Evolutionary conservation across 768 basidiomycete species (phyloP), one percentile per base, ranked within the genome.

Genomic region (Rhodosporidiobolus sp.): DNA sequence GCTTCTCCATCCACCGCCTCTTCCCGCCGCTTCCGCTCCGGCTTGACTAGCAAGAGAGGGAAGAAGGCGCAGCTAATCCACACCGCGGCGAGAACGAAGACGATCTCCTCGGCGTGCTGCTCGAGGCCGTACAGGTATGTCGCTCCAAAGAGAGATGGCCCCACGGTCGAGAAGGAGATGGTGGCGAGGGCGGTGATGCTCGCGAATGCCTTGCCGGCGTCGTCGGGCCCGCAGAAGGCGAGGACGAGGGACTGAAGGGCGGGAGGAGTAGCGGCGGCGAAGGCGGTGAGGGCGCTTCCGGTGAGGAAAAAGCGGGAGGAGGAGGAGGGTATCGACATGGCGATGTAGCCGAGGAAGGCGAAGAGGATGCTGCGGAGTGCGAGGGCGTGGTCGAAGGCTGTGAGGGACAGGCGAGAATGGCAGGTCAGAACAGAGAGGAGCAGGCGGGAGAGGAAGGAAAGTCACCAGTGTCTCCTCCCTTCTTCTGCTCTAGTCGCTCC

Each of bases 51-150:
- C 0, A 67, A 26, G 8, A 72, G 50, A 8, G 71, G 62, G 3
- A 64, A 10, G 9, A 67, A 38, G 1, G 65, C 50, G n/a, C 50
- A 45, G 11, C 22, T 9, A 24, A 61, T 48, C 71, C 71, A 72
- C 11, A 35, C n/a, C 10, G 65, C 71, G 1, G 53, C 71, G 45
- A 67, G 56, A 26, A 63, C 48, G 43, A 72, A 67, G 59, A 93
- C 86, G 60, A 96, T 85, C 63, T 84, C 83, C 28, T 85, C 85
- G 92, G 92, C 96, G 73, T 88, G 86, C 73, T 88, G 86, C 78
- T 89, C 88, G 35, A 93, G 85, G 3, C 88, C 90, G 74, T 94
- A 82, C 50, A 63, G 34, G 57, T 67, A 67, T 2, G 63, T 26
- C 3, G 65, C 61, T 4, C 55, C 71, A 17, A 72, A 72, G 6